phyloP scores from a whole-genome alignment of 208 protist species.

The Acanthamoeba triangularis region DNA sequence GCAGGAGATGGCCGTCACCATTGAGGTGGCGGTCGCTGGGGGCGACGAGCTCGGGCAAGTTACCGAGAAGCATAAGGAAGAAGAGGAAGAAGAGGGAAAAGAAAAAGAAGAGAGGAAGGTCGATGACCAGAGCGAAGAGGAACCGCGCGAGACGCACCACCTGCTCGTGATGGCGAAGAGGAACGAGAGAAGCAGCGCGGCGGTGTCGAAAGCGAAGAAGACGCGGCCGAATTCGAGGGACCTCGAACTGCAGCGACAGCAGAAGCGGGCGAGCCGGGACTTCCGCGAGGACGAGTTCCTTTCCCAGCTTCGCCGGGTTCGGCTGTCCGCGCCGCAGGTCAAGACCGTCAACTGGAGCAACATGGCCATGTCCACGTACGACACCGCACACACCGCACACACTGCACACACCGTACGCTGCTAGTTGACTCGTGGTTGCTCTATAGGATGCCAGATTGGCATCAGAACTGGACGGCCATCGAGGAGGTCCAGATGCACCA shows the following conservation, averaged over 20 bases:
- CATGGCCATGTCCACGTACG: conserved; percentile 13
- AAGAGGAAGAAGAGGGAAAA: not conserved
- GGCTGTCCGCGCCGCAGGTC: conserved; percentile 7
- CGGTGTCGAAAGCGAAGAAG: too few species aligned
- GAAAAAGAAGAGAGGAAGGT: not conserved
- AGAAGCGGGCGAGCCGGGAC: not conserved
- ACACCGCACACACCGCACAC: not conserved
- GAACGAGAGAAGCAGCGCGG: not conserved
- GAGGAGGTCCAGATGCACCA: not conserved
- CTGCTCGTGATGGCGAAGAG: not conserved
- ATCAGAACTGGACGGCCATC: conserved; percentile 25
- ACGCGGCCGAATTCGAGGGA: too few species aligned
- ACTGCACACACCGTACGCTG: not conserved
- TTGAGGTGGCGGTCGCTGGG: not conserved
- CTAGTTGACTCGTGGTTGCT: not conserved
- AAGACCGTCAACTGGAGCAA: conserved; percentile 4
- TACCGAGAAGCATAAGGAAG: not conserved
- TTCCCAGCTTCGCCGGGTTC: not conserved
- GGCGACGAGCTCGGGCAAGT: not conserved
- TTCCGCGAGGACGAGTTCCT: not conserved
- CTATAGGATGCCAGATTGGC: conserved; percentile 11
- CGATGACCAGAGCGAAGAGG: not conserved
- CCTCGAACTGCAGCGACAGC: not conserved
- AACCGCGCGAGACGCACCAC: not conserved
- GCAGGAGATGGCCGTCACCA: not conserved